phyloP scores from a whole-genome alignment of 2,329 filamentous ascomycete genomes.

The Diaporthe citrichinensis region DNA sequence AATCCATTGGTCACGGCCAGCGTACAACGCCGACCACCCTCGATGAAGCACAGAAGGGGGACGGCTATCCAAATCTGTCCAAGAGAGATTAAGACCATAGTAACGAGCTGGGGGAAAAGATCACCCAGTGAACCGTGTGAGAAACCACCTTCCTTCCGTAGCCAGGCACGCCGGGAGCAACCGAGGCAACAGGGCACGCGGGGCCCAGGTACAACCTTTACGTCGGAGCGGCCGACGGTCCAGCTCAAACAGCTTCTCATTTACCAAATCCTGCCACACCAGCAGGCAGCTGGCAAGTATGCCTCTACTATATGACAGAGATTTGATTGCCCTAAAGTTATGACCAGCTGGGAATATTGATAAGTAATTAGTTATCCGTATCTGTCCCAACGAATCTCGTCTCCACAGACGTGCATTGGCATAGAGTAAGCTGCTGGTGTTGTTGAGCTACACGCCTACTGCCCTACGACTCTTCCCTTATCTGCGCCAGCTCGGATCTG shows the following conservation, averaged over 20 bases:
- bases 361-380: not conserved
- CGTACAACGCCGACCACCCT: not conserved
- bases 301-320: not conserved
- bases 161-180: constrained; percentile 7
- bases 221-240: constrained; percentile 6
- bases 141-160: not conserved
- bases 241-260: not conserved
- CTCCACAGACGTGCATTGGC: not conserved
- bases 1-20: constrained; percentile 25
- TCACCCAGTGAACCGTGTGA: constrained; percentile 22
- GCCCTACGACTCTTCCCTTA: not conserved
- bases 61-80: not conserved
- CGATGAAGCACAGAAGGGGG: not conserved
- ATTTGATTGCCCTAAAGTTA: not conserved
- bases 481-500: not conserved
- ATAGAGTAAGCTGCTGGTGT: not conserved
- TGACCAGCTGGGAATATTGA: not conserved
- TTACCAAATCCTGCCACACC: not conserved
- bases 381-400: not conserved
- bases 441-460: not conserved
- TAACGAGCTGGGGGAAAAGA: not conserved
- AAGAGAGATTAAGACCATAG: constrained; percentile 5
- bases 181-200: not conserved
- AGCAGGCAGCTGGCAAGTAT: not conserved
- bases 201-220: not conserved